Base-by-base conservation (phyloP, 805 yeast genomes). In the Ogataea trehaloabstinens region DNA sequence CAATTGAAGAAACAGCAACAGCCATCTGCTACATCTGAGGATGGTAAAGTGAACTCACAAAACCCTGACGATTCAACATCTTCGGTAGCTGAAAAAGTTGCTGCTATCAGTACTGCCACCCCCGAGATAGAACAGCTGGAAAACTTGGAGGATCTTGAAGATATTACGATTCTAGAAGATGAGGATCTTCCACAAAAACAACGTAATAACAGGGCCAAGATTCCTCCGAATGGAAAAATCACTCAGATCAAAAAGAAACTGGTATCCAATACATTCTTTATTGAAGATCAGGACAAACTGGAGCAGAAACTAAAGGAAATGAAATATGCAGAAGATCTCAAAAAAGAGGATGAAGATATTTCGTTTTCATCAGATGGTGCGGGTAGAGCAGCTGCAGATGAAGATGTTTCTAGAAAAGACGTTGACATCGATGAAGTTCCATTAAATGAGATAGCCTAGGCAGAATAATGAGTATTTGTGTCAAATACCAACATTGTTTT, bases 141-240 rank as follows among this genome's bases (percentile, higher is more conserved):
- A 3, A 60, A 51, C 22, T 43, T 57, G 20, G 47, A 50, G 11
- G 46, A 55, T 30, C 61, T 61, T 4, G 61, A 72, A 57, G 65
- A 73, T n/a, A 70, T 79, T n/a, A 61, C 65, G 3, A 58, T 85
- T 10, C 63, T 84, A 35, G 96, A 89, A 55, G 96, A 90, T 53
- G 96, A 86, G 13, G 90, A 85, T 40, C 69, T 87, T 49, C 89
- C 95, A 0, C 78, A 81, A 40, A 88, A 86, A 53, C 85, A 80
- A 49, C 72, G 90, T 40, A 80, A 81, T 45, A 72, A 73, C 20
- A 71, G 90, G 48, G 83, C 95, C 1, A 82, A 89, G 53, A 66
- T 93, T 35, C 96, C 97, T 10, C 96, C 96, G 5, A 85, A 87
- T 21, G 96, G 96, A 25, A 88, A 84, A 60, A 85, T 90, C 25